These are phyloP conservation scores for Fusarium keratoplasticum DNA, from an alignment of 2,329 filamentous ascomycete genomes.

Conservation along the genomic window DNA sequence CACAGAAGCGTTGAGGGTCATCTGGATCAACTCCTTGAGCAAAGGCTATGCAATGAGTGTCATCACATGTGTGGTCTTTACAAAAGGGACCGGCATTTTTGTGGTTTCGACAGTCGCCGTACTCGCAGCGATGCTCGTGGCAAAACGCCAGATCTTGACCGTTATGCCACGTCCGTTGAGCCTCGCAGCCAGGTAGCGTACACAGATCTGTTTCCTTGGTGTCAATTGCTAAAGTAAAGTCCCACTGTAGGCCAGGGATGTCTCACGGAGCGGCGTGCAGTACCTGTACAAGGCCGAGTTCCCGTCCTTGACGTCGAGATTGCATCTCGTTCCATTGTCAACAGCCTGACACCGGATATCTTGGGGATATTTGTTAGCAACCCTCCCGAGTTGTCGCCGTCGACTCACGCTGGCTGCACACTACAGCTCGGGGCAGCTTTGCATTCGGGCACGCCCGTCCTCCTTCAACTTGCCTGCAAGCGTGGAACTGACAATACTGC, in stretches of 20 bases:
- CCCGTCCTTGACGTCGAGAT: conserved; percentile 36
- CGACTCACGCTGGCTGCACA: conserved; percentile 43
- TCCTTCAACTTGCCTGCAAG: conserved; percentile 40
- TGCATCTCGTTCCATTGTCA: conserved; percentile 39
- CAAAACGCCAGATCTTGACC: conserved; percentile 43
- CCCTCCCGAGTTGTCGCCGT: background rate
- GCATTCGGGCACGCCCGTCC: conserved; percentile 34
- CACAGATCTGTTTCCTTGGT: conserved; percentile 43
- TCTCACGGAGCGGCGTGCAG: conserved; percentile 43
- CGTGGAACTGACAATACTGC: conserved; percentile 41
- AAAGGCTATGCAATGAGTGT: conserved; percentile 38
- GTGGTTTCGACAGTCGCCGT: conserved; percentile 34
- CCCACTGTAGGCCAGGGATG: background rate
- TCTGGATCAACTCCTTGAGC: conserved; percentile 30
- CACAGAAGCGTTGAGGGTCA: conserved; percentile 42
- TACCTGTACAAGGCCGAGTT: conserved; percentile 27
- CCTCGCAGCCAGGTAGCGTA: conserved; percentile 37
- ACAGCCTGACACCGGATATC: conserved; percentile 40
- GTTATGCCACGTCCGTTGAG: conserved; percentile 28
- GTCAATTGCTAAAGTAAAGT: background rate
- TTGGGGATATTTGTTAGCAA: conserved; percentile 8
- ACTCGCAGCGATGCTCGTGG: conserved; percentile 44
- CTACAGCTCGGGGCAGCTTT: conserved; percentile 36
- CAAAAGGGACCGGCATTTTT: conserved; percentile 39
- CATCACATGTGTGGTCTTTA: conserved; percentile 44